Percentiles rank a stretch among this genome's conserved stretches.
Evolutionary conservation across 164 flowering plant genomes (phyloP).

Genomic region (Dillenia turbinata): DNA sequence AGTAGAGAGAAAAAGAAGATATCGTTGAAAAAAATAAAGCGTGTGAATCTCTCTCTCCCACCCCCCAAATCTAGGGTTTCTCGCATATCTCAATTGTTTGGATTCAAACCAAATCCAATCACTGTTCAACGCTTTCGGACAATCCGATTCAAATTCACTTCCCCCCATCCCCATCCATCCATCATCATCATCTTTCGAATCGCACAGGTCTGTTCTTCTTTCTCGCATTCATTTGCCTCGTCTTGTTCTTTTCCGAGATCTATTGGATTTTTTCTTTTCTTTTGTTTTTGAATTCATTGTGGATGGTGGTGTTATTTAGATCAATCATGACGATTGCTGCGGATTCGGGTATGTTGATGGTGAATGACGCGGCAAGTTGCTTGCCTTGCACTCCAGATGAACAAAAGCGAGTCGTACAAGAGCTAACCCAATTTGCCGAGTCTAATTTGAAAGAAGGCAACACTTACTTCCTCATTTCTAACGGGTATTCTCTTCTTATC

Average conservation of each 20-base stretch:
- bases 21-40: no score
- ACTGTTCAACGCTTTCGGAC: no score
- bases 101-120: no score
- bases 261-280: no score
- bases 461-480: conserved; percentile 61
- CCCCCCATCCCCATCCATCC: background rate
- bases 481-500: conserved; percentile 30
- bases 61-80: background rate
- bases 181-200: no score
- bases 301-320: background rate
- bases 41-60: no score
- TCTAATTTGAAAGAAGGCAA: conserved; percentile 64
- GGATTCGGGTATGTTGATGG: conserved; percentile 57
- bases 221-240: background rate
- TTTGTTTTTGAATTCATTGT: no score
- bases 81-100: background rate
- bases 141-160: no score
- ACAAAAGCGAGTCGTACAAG: conserved; percentile 48
- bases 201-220: background rate
- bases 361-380: conserved; percentile 40
- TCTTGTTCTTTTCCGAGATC: no score
- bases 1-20: no score
- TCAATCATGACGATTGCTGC: conserved; percentile 57
- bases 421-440: conserved; percentile 45
- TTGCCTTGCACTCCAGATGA: conserved; percentile 75